Conservation (phyloP, 2,329 filamentous ascomycete genomes). For the Calonectria naviculata region DNA sequence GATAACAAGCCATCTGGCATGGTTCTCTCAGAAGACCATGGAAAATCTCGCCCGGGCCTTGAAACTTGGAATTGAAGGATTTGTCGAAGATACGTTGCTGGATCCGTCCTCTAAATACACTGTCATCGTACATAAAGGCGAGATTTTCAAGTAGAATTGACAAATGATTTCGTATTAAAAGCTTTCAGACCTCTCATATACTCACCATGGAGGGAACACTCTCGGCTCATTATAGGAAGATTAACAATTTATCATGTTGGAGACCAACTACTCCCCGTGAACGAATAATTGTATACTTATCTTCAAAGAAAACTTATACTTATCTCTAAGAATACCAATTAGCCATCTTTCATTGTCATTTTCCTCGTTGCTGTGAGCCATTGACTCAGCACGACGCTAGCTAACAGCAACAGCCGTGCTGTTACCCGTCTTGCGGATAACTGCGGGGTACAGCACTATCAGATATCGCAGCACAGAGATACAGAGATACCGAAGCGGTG, state of each 20-base stretch:
- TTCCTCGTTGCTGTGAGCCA: background rate
- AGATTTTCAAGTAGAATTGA: background rate
- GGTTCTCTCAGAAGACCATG: conserved; percentile 11
- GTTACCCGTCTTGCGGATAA: background rate
- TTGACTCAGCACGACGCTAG: background rate
- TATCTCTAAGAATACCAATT: background rate
- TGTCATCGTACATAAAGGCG: background rate
- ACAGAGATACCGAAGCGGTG: background rate
- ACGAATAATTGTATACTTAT: background rate
- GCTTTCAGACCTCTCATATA: background rate
- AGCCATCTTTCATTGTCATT: background rate
- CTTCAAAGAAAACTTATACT: background rate
- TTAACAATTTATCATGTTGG: too few species aligned
- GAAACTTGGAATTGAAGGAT: conserved; percentile 8
- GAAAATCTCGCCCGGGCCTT: background rate
- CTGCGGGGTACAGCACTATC: background rate
- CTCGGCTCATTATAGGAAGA: background rate
- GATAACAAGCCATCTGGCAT: conserved; percentile 2
- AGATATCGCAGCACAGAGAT: background rate
- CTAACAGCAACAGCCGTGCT: background rate
- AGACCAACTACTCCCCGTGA: background rate
- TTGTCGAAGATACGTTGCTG: background rate
- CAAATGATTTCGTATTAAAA: background rate
- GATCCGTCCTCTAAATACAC: background rate
- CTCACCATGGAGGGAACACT: background rate